These are phyloP conservation scores for Podospora comata DNA, from an alignment of 495 filamentous ascomycete genomes.

Conservation along the genomic window DNA sequence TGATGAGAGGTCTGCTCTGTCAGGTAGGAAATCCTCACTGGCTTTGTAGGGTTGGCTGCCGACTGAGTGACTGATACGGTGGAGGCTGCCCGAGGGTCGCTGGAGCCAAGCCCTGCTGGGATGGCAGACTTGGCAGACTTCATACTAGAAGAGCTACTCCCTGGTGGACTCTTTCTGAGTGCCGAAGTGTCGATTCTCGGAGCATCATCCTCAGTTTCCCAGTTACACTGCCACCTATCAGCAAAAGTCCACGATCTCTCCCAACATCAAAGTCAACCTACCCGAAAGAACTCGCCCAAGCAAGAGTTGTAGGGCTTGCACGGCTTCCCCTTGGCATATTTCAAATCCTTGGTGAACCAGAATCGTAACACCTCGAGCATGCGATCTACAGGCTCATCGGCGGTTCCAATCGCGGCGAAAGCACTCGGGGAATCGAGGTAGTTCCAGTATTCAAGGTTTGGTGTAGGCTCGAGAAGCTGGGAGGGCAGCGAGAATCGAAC, in stretches of 20 bases:
- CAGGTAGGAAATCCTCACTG: conserved; percentile 80
- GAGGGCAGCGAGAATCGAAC: conserved; percentile 95
- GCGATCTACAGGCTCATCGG: conserved; percentile 82
- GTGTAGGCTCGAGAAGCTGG: conserved; percentile 90
- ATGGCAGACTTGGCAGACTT: conserved; percentile 42
- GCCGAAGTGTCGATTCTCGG: conserved; percentile 45
- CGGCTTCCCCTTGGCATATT: conserved; percentile 97
- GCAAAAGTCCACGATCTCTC: not conserved
- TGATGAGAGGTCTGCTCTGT: conserved; percentile 99
- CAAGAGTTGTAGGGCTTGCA: conserved; percentile 99
- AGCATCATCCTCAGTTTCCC: conserved; percentile 77
- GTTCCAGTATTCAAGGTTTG: conserved; percentile 98
- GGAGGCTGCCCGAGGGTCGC: conserved; percentile 37
- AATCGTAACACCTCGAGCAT: conserved; percentile 92
- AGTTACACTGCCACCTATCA: conserved; percentile 65
- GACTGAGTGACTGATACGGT: conserved; percentile 45
- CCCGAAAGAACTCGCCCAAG: conserved; percentile 95
- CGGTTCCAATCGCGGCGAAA: conserved; percentile 93
- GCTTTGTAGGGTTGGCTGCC: conserved; percentile 42
- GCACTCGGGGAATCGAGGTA: conserved; percentile 95
- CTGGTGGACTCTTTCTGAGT: conserved; percentile 31
- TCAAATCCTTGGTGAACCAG: conserved; percentile 98
- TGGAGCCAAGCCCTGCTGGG: conserved; percentile 26
- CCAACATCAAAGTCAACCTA: conserved; percentile 39
- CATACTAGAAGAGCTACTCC: conserved; percentile 48